These are phyloP conservation scores for Parasarocladium wereldwijsianum DNA, from an alignment of 2,329 filamentous ascomycete species.

Conservation along the genomic window DNA sequence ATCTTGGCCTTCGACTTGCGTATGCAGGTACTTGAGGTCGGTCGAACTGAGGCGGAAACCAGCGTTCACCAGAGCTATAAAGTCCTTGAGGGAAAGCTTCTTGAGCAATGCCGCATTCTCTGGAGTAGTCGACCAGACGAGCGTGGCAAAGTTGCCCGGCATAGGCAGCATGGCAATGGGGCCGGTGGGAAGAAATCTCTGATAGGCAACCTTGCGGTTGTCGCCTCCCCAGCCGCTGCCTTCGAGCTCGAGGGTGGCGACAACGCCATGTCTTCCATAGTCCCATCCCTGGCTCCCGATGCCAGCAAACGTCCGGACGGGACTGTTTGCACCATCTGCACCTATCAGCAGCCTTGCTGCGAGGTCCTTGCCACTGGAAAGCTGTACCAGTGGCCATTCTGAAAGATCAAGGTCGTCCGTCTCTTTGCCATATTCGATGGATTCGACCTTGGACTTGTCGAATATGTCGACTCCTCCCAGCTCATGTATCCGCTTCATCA, in stretches of 20 bases:
- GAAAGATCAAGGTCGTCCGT: conserved; percentile 60
- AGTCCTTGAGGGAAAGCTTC: conserved; percentile 54
- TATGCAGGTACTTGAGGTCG: conserved; percentile 75
- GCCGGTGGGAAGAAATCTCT: conserved; percentile 85
- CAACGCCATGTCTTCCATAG: conserved; percentile 78
- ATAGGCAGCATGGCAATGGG: conserved; percentile 85
- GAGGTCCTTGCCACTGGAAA: conserved; percentile 53
- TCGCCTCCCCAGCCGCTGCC: conserved; percentile 39
- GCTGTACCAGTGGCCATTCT: conserved; percentile 72
- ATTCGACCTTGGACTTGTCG: conserved; percentile 62
- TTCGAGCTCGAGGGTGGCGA: conserved; percentile 70
- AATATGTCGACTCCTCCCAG: conserved; percentile 57
- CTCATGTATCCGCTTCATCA: conserved; percentile 57
- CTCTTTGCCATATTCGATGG: conserved; percentile 61
- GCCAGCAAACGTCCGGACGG: conserved; percentile 75
- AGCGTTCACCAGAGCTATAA: conserved; percentile 80
- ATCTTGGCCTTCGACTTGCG: conserved; percentile 38
- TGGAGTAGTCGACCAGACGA: conserved; percentile 92
- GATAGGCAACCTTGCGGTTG: conserved; percentile 65
- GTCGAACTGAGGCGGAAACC: conserved; percentile 71
- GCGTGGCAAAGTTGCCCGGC: conserved; percentile 65
- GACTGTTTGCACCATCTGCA: conserved; percentile 89
- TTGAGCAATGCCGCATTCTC: conserved; percentile 68
- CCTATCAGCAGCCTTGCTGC: conserved; percentile 77
- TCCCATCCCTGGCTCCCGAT: conserved; percentile 87